Percentiles rank a stretch among this genome's conserved stretches.
phyloP scores from a whole-genome alignment of 106 monocot genomes.

The Dendrobium chrysotoxum region DNA sequence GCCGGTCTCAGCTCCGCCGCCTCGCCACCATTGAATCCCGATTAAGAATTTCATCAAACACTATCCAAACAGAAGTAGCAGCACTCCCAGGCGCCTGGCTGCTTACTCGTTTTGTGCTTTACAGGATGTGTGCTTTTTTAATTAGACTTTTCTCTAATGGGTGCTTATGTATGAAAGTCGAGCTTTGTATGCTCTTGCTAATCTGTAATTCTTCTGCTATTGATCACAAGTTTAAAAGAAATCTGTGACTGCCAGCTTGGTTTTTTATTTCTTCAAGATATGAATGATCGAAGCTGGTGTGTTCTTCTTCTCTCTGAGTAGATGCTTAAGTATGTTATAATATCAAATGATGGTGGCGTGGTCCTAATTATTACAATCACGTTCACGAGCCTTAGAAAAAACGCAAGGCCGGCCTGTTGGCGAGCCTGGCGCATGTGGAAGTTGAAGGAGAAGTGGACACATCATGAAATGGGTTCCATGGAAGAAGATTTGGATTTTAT shows the following conservation, averaged over 20 bases:
- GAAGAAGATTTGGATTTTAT: not conserved
- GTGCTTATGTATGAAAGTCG: slow-evolving; percentile 1
- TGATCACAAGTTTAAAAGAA: not conserved
- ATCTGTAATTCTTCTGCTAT: not conserved
- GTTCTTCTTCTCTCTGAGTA: not conserved
- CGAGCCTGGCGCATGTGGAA: too few relatives aligned
- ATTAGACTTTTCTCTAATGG: not conserved
- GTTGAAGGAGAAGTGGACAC: not conserved
- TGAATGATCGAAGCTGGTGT: not conserved
- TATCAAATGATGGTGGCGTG: not conserved
- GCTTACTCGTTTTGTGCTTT: not conserved
- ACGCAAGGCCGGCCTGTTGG: too few relatives aligned
- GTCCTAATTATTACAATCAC: not conserved
- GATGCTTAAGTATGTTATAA: not conserved
- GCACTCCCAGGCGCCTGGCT: not conserved
- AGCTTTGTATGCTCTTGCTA: not conserved
- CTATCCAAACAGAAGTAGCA: not conserved
- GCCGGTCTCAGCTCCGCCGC: slow-evolving; percentile 7
- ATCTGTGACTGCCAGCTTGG: too few relatives aligned
- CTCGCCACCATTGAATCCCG: slow-evolving; percentile 11
- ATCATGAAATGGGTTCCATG: not conserved
- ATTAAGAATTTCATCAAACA: not conserved
- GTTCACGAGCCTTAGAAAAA: not conserved
- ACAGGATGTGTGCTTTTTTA: not conserved
- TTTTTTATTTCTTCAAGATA: not conserved